phyloP scores from a whole-genome alignment of 306 rosid species.

The Cucurbita moschata region DNA sequence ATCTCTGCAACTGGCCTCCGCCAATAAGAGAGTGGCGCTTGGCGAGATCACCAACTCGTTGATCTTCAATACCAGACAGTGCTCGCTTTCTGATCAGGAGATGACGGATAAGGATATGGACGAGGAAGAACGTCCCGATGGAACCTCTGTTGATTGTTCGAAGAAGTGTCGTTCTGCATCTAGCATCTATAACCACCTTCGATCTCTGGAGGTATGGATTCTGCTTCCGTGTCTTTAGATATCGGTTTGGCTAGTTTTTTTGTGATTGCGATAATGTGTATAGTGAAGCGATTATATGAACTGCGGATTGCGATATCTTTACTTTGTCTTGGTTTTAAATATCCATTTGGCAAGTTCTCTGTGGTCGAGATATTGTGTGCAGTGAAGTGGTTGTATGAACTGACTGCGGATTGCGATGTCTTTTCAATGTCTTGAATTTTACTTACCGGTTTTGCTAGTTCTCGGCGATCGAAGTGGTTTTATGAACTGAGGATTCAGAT shows the following conservation, averaged over 20 bases:
- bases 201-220: conserved; percentile 1
- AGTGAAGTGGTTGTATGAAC: neutral
- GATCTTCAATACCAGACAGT: neutral
- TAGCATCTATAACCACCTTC: neutral
- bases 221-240: neutral
- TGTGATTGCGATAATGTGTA: neutral
- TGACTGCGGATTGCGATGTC: neutral
- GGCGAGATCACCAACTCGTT: conserved; percentile 21
- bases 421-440: neutral
- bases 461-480: neutral
- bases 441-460: neutral
- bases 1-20: conserved; percentile 4
- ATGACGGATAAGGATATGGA: neutral
- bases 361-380: neutral
- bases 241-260: neutral
- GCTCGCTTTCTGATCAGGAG: neutral
- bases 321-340: neutral
- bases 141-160: neutral
- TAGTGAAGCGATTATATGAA: neutral
- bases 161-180: neutral
- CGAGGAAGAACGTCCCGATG: neutral
- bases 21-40: conserved; percentile 21
- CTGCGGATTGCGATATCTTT: neutral
- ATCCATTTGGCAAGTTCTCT: neutral
- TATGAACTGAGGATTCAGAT: neutral